phyloP scores from a whole-genome alignment of 2,329 filamentous ascomycete species.

The Talaromyces sp. region DNA sequence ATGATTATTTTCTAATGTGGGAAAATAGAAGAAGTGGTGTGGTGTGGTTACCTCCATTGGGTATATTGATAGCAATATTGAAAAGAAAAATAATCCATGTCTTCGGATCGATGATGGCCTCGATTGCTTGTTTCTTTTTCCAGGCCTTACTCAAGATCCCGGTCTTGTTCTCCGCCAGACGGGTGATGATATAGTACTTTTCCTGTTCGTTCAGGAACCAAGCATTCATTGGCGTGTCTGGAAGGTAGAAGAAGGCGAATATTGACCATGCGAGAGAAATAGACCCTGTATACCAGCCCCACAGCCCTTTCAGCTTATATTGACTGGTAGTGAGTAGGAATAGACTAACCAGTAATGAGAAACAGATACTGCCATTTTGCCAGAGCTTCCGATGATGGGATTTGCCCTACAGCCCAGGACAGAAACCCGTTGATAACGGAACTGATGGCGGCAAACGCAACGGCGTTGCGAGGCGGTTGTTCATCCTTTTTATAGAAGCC shows the following conservation, averaged over 20 bases:
- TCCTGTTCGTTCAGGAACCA: conserved; percentile 54
- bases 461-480: conserved; percentile 32
- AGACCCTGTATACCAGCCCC: conserved; percentile 17
- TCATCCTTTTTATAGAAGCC: conserved; percentile 38
- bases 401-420: conserved; percentile 52
- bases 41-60: conserved; percentile 25
- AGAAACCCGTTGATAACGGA: conserved; percentile 29
- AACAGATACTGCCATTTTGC: conserved; percentile 57
- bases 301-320: background rate
- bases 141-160: conserved; percentile 31
- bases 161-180: conserved; percentile 35
- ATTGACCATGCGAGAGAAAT: conserved; percentile 49
- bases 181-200: conserved; percentile 43
- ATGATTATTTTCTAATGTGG: background rate
- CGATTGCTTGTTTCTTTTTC: conserved; percentile 27
- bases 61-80: conserved; percentile 32
- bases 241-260: conserved; percentile 43
- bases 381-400: conserved; percentile 37
- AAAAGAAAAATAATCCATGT: conserved; percentile 34
- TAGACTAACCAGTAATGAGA: conserved; percentile 43
- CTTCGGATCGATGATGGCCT: conserved; percentile 33
- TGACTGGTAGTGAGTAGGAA: background rate
- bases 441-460: conserved; percentile 34
- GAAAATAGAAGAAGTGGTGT: background rate
- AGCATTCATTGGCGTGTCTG: conserved; percentile 43